Conservation (phyloP, 2,329 filamentous ascomycete genomes). For the Basipetospora chlamydospora region DNA sequence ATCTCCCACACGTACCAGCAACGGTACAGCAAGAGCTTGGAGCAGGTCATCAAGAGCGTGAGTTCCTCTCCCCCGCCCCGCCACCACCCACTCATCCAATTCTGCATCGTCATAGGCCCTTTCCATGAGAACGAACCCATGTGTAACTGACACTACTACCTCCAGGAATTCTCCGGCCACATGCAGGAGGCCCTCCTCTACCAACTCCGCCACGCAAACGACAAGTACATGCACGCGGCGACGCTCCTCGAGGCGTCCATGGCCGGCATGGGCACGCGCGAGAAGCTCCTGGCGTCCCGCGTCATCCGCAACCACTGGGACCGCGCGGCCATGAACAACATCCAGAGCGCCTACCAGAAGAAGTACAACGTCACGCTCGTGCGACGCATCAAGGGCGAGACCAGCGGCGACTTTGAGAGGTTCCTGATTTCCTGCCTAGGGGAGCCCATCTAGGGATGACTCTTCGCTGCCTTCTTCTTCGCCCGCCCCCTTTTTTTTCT, state of each 20-base stretch:
- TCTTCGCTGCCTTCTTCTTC: too few species aligned
- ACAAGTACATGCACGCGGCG: slow-evolving; percentile 77
- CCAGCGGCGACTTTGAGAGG: slow-evolving; percentile 67
- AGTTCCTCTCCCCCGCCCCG: slow-evolving; percentile 11
- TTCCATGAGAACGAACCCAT: neutral
- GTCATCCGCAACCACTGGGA: slow-evolving; percentile 79
- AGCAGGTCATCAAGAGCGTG: slow-evolving; percentile 58
- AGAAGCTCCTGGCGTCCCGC: slow-evolving; percentile 62
- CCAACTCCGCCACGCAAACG: slow-evolving; percentile 62
- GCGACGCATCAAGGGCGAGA: slow-evolving; percentile 64
- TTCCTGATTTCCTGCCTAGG: slow-evolving; percentile 58
- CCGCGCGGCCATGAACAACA: slow-evolving; percentile 54
- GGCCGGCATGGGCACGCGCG: slow-evolving; percentile 77
- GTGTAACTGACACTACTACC: neutral
- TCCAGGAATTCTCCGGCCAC: slow-evolving; percentile 70
- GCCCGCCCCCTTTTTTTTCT: too few species aligned
- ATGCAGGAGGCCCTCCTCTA: slow-evolving; percentile 75
- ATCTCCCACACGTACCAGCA: slow-evolving; percentile 62
- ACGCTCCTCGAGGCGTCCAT: slow-evolving; percentile 72
- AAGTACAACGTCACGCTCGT: slow-evolving; percentile 54
- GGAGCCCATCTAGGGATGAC: slow-evolving; percentile 15
- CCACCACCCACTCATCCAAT: too few species aligned
- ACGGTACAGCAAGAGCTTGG: slow-evolving; percentile 55
- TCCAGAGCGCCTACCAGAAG: slow-evolving; percentile 64
- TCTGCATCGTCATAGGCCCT: too few species aligned